Evolutionary conservation across 2,329 filamentous ascomycete genomes (phyloP), one percentile per base, ranked within the genome.

Genomic region (Meredithiella fracta): DNA sequence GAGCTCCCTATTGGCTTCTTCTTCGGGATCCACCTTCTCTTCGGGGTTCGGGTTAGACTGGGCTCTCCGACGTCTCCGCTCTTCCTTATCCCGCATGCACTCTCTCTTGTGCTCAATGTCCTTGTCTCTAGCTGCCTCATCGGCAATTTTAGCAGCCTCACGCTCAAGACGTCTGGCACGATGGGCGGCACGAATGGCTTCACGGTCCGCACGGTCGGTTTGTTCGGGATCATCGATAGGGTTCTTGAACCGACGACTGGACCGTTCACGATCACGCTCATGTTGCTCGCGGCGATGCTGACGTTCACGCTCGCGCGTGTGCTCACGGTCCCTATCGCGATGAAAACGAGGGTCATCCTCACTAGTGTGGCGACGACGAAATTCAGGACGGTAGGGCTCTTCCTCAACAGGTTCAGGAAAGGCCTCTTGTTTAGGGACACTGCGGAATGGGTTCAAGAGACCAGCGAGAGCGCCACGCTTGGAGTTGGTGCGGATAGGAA

Each of bases 101-200:
- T 40, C 50, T 38, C 50, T 40, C 37, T 50, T 47, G 8, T 14
- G 23, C 44, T 73, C 70, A 47, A 78, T 77, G 15, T 82, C 78
- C 61, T 78, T 79, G 5, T 71, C 72, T 29, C 71, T 72, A 49
- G 77, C 76, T 4, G 75, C 70, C 52, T 83, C 80, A 55, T 82
- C 77, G 3, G 71, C 72, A 5, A 70, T 72, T 23, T 78, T 73
- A n/a, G 66, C 68, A 34, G 73, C 73, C 55, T 70, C 70, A 6
- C 68, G 70, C 57, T 80, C 77, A 1, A 75, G 73, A 15, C 74
- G 75, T 53, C 72, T 75, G 1, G 78, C 74, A 56, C 75, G 76
- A n/a, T 82, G 78, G 57, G 80, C 79, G 29, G 78, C 79, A 47
- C 75, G 75, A 51, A 79, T 76, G 22, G 76, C 78, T 64, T 85